Evolutionary conservation across 2,329 filamentous ascomycete species (phyloP).

Genomic region (Colletotrichum viniferum): DNA sequence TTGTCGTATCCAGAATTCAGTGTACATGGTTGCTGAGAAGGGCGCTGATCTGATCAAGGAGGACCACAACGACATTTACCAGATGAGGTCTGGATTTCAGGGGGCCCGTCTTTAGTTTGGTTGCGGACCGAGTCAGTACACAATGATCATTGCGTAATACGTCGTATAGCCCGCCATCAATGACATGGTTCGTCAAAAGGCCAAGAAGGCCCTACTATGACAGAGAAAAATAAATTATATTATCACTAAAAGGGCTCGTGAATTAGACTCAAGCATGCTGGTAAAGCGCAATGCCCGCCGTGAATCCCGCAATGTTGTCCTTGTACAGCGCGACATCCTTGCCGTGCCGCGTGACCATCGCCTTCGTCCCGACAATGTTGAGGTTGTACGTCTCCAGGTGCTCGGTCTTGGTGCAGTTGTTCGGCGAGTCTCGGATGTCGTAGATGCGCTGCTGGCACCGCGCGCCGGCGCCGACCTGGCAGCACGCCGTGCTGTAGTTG

Average conservation of each 20-base stretch:
- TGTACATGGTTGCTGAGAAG: background rate
- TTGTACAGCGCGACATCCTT: constrained; percentile 35
- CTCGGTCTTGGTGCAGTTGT: constrained; percentile 24
- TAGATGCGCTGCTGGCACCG: constrained; percentile 53
- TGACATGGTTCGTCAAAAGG: background rate
- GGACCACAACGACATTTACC: background rate
- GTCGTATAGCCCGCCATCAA: background rate
- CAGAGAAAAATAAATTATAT: background rate
- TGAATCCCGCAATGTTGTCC: constrained; percentile 44
- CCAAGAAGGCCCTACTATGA: background rate
- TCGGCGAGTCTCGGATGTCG: constrained; percentile 27
- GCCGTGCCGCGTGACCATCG: constrained; percentile 43
- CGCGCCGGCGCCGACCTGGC: constrained; percentile 40
- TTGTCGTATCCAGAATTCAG: background rate
- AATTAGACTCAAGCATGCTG: constrained; percentile 13
- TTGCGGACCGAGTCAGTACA: background rate
- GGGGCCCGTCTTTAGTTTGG: background rate
- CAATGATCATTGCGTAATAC: background rate
- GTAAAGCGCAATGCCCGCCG: constrained; percentile 40
- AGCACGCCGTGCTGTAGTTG: constrained; percentile 61
- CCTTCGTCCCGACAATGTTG: constrained; percentile 47
- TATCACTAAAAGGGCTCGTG: background rate
- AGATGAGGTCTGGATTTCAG: background rate
- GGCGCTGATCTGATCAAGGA: background rate
- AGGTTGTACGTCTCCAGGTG: constrained; percentile 45